Conservation (phyloP, 371 early-diverging fungal species). For the Synchytrium microbalum region DNA sequence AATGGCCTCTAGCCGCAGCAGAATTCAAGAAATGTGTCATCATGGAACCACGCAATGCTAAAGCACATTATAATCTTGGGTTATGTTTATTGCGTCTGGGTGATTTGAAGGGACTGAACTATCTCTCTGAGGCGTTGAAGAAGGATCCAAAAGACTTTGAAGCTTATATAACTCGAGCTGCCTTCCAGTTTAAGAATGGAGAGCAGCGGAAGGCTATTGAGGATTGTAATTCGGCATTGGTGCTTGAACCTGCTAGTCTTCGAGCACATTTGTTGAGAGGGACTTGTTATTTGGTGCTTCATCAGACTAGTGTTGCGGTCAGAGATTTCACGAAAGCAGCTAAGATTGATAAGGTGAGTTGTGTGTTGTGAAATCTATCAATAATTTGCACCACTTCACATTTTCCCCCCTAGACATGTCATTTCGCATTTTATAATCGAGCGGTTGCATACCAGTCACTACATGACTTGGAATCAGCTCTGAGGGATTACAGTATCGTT, state of each 20-base stretch:
- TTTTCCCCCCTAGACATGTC: no score
- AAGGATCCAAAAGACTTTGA: constrained; percentile 39
- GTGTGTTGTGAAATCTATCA: no score
- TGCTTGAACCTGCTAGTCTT: constrained; percentile 40
- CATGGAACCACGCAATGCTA: constrained; percentile 30
- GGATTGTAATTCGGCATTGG: constrained; percentile 41
- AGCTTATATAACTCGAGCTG: constrained; percentile 38
- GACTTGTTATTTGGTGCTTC: no score
- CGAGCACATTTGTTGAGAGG: constrained; percentile 35
- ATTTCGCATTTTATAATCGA: no score
- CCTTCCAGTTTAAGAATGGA: constrained; percentile 33
- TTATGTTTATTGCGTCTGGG: neutral
- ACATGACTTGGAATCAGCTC: no score
- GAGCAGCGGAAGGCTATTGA: constrained; percentile 31
- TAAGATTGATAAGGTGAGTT: no score
- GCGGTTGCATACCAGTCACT: no score
- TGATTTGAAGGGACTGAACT: neutral
- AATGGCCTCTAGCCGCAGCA: constrained; percentile 27
- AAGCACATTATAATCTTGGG: constrained; percentile 11
- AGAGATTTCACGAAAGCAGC: no score
- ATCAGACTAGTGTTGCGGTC: no score
- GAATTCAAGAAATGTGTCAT: constrained; percentile 35
- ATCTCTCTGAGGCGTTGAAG: constrained; percentile 34
- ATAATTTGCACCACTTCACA: no score
- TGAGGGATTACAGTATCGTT: no score